Evolutionary conservation across 2,329 filamentous ascomycete species (phyloP), one percentile per base, ranked within the genome.

Genomic region (Pseudogymnoascus destructans): DNA sequence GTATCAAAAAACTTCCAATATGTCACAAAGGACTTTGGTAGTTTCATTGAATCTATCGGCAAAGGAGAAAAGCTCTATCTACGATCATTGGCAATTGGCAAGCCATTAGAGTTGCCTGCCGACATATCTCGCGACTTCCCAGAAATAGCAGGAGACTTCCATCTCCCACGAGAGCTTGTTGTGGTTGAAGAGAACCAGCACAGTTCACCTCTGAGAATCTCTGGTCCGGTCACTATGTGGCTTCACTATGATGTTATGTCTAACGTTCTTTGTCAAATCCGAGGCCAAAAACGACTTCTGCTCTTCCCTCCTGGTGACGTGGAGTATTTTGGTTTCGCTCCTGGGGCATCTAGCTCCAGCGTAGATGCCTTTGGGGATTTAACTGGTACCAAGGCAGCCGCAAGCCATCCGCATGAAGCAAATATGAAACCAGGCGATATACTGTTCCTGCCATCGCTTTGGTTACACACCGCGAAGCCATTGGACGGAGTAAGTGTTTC

Each of bases 181-280:
- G 73, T 78, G 32, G 81, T 88, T 3, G 68, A 67, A 4, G 73
- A 83, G n/a, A 81, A 82, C 61, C 70, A 80, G 3, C 89, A 95
- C 68, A 92, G 86, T 68, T 91, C 87, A 2, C 84, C 90, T 0
- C 72, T 95, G 21, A 79, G 89, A 17, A 83, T 95, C 60, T 92
- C 87, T 3, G 88, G 88, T 0, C 81, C 81, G 1, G 86, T 92
- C 9, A 86, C 84, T 38, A 87, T 95, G 80, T 95, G 91, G 90
- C 75, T 95, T 30, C 89, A 95, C 70, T 95, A 93, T 73, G 88
- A 95, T 71, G 88, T 93, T 13, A 90, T 95, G 79, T 87, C 89
- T 55, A 95, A 95, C 66, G 76, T 95, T 3, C 85, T 93, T 61
- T 89, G 85, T 66, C 90, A 95, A 68, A 78, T 95, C 57, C 73